Evolutionary conservation across 1,139 yeast genomes (phyloP).

Genomic region (Neolecta irregularis): DNA sequence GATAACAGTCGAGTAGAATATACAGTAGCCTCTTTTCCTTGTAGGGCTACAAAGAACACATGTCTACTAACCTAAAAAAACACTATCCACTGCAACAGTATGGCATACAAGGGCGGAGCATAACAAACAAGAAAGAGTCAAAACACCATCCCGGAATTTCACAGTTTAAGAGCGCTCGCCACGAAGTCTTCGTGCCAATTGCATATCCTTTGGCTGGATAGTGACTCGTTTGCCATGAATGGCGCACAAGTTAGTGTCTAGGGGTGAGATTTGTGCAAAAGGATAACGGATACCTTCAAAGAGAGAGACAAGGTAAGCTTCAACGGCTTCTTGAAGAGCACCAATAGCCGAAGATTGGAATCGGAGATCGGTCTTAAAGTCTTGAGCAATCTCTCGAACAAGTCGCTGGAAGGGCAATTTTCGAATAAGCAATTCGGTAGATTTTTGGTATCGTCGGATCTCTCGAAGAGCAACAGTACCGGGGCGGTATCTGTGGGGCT

Average conservation of each 20-base stretch:
- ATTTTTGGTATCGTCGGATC: conserved; percentile 97
- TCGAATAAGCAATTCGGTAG: conserved; percentile 92
- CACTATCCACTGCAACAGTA: too few species aligned
- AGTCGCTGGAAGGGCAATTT: conserved; percentile 98
- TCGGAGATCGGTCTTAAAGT: conserved; percentile 94
- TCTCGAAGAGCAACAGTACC: conserved; percentile 99
- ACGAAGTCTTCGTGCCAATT: conserved; percentile 97
- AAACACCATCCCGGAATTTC: too few species aligned
- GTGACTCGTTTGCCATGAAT: conserved; percentile 99
- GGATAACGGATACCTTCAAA: too few species aligned
- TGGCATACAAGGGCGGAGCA: too few species aligned
- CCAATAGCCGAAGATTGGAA: conserved; percentile 98
- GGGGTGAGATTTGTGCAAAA: too few species aligned
- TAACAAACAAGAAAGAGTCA: too few species aligned
- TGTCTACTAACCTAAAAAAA: too few species aligned
- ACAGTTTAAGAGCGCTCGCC: conserved; percentile 38
- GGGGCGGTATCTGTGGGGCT: conserved; percentile 99
- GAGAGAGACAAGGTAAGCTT: conserved; percentile 82
- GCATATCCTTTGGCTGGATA: conserved; percentile 97
- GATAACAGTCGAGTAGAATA: background rate
- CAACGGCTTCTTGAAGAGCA: conserved; percentile 97
- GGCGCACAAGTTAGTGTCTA: conserved; percentile 94
- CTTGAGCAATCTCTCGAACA: conserved; percentile 96
- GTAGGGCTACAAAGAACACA: too few species aligned
- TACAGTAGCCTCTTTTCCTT: background rate